Percentiles rank a stretch among this genome's conserved stretches.
Conservation (phyloP, 2,329 filamentous ascomycete species). For the Gnomoniopsis sp. region DNA sequence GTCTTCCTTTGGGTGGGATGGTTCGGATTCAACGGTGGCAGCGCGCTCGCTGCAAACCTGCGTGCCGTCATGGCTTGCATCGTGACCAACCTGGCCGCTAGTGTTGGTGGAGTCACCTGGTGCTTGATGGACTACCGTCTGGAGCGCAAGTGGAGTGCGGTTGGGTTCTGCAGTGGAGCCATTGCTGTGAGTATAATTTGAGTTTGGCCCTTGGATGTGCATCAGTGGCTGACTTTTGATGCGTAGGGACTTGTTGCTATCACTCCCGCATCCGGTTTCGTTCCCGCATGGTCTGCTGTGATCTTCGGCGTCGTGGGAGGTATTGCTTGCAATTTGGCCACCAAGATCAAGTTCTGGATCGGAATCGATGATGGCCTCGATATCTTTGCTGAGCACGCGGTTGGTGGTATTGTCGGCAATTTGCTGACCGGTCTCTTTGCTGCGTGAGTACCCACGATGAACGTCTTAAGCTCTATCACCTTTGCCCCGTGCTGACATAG, state of each 20-base stretch:
- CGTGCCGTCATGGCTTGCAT: conserved; percentile 87
- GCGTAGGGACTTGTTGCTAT: conserved; percentile 74
- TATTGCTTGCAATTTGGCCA: conserved; percentile 76
- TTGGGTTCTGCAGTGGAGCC: conserved; percentile 87
- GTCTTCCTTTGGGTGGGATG: conserved; percentile 87
- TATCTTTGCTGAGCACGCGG: conserved; percentile 84
- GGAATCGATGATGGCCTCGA: conserved; percentile 85
- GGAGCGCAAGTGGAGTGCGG: conserved; percentile 91
- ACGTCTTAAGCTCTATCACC: too few species aligned
- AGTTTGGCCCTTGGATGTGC: neutral
- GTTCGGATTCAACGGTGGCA: conserved; percentile 94
- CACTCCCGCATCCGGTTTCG: conserved; percentile 77
- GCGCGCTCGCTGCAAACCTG: conserved; percentile 76
- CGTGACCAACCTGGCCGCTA: conserved; percentile 84
- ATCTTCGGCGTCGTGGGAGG: conserved; percentile 58
- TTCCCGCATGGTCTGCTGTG: conserved; percentile 62
- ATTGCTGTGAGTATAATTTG: conserved; percentile 51
- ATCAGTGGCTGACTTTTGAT: neutral
- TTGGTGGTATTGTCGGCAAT: conserved; percentile 80
- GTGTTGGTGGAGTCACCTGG: conserved; percentile 79
- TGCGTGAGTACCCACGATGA: conserved; percentile 44
- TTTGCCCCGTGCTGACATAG: conserved; percentile 11
- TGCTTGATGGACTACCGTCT: conserved; percentile 82
- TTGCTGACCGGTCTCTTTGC: conserved; percentile 75
- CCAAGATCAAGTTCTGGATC: conserved; percentile 74